Evolutionary conservation across 2,329 filamentous ascomycete species (phyloP).

Genomic region (Didymella pomorum): DNA sequence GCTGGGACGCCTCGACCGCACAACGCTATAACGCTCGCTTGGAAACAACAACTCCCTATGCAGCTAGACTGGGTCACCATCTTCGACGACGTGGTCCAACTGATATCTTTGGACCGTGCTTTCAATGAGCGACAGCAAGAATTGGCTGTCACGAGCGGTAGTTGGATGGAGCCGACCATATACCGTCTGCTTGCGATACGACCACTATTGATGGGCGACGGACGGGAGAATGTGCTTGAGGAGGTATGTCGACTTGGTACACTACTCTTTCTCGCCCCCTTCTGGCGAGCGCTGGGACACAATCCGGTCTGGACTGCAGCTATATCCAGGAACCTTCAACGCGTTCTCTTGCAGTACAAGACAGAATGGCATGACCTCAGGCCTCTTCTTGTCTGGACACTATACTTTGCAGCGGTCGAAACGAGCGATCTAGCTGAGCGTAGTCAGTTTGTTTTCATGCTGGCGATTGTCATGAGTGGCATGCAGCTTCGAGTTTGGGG

Average conservation of each 20-base stretch:
- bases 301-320: constrained; percentile 37
- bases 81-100: constrained; percentile 39
- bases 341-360: constrained; percentile 32
- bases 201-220: constrained; percentile 27
- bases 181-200: constrained; percentile 37
- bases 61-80: constrained; percentile 38
- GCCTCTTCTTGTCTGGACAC: constrained; percentile 37
- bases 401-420: constrained; percentile 41
- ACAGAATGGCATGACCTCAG: constrained; percentile 41
- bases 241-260: constrained; percentile 44
- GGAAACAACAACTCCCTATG: constrained; percentile 59
- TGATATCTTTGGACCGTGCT: constrained; percentile 36
- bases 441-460: constrained; percentile 39
- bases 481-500: constrained; percentile 34
- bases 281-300: constrained; percentile 39
- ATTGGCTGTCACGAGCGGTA: constrained; percentile 35
- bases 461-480: constrained; percentile 36
- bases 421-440: constrained; percentile 34
- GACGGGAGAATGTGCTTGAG: constrained; percentile 33
- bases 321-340: constrained; percentile 33
- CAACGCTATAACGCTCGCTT: constrained; percentile 63
- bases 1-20: constrained; percentile 66
- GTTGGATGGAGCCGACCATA: constrained; percentile 42
- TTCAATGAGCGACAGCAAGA: constrained; percentile 35
- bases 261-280: constrained; percentile 38